A percentile compares a stretch with the other conserved stretches of the same genome.
phyloP scores from a whole-genome alignment of 306 rosid species.

The Myrica gale region DNA sequence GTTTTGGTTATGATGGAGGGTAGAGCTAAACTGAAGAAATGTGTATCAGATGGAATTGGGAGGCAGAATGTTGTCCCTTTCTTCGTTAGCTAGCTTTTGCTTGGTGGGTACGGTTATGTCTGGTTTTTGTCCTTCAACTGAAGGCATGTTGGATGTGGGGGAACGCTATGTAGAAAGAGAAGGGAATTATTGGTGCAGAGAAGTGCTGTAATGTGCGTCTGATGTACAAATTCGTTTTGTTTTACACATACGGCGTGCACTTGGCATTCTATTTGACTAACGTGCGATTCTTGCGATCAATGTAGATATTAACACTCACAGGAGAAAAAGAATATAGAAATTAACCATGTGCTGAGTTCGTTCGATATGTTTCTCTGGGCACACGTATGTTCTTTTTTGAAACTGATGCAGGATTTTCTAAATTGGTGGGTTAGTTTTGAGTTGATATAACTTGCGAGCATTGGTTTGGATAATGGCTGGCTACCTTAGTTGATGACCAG shows the following conservation, averaged over 20 bases:
- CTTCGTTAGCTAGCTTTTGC: not conserved
- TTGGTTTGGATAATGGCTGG: no score
- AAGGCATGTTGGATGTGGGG: not conserved
- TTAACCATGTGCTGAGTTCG: no score
- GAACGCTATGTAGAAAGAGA: not conserved
- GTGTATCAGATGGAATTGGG: not conserved
- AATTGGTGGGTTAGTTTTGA: no score
- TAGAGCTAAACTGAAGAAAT: not conserved
- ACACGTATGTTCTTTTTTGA: no score
- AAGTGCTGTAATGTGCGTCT: not conserved
- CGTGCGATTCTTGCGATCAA: no score
- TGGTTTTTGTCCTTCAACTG: not conserved
- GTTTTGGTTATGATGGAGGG: not conserved
- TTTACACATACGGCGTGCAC: not conserved
- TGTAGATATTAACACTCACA: no score
- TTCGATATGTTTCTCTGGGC: no score
- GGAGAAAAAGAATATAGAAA: no score
- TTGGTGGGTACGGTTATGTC: not conserved
- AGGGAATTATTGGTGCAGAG: not conserved
- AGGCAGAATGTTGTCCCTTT: not conserved
- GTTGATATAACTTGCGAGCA: no score
- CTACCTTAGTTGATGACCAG: no score
- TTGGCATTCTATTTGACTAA: not conserved
- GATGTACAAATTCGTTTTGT: not conserved
- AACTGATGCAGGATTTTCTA: no score